Base-by-base conservation (phyloP, 306 rosid genomes). In the Cicer chorassanicum region DNA sequence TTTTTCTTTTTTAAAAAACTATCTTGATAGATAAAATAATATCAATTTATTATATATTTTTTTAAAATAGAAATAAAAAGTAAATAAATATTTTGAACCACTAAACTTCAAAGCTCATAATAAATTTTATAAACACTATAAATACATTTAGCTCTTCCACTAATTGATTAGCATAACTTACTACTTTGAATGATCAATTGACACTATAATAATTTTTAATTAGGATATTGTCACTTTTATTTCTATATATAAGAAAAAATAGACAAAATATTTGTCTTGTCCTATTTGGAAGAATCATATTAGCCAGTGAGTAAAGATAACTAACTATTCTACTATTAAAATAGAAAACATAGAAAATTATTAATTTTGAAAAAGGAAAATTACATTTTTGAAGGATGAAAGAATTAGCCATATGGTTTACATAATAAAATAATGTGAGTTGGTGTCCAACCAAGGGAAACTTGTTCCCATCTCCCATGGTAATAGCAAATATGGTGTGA, bases 381-480 rank as follows among this genome's bases (percentile, higher is more conserved):
- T 42, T 62, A 60, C 50, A 50, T 24, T 62, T 56, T 61, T 61
- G 77, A 70, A 21, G 82, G n/a, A 13, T 54, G 8, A 15, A 72
- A 66, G 59, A 60, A 60, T 51, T 44, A 54, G 49, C 9, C 76
- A 24, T 14, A 9, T 11, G 46, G 62, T 43, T 34, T 56, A 4
- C 56, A 12, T 29, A 67, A 76, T 29, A 14, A 1, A 67, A 76
- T 29, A 14, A 1, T 43, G 62, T 12, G 80, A 51, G 21, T 53
- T 62, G 54, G 46, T 69, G 73, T 43, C 56, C 69, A 81, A 75
- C 72, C 78, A 62, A 69, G 69, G 81, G 84, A 70, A 81, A 62
- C 46, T 69, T 39, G 29, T 51, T 40, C 29, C 64, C 54, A 39
- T 67, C 41, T 48, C 84, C 84, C 80, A 74, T 62, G 13, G 81